phyloP scores from a whole-genome alignment of 768 basidiomycete genomes.

The Termitomyces sp. region DNA sequence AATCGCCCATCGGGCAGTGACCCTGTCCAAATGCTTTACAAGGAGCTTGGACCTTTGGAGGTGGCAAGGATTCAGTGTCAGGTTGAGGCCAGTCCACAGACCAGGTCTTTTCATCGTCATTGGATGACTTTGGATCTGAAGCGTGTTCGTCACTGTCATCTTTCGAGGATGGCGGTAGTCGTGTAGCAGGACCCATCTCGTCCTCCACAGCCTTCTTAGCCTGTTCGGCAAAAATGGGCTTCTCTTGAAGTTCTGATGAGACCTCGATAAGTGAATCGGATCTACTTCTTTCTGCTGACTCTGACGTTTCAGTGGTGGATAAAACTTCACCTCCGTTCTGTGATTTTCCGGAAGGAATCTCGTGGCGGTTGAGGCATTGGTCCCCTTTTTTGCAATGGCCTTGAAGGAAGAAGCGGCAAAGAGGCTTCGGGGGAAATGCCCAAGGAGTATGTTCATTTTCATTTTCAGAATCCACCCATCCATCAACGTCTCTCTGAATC shows the following conservation, averaged over 20 bases:
- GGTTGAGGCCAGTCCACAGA: conserved; percentile 17
- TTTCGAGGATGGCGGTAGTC: background rate
- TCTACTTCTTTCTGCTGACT: background rate
- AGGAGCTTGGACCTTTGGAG: conserved; percentile 20
- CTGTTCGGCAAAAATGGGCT: background rate
- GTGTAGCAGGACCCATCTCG: background rate
- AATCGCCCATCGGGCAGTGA: conserved; percentile 27
- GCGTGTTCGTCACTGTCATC: background rate
- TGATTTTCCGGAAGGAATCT: background rate
- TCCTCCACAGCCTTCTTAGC: background rate
- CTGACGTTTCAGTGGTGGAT: background rate
- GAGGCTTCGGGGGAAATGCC: background rate
- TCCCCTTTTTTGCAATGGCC: background rate
- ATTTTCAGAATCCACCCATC: conserved; percentile 6
- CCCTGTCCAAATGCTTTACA: conserved; percentile 36
- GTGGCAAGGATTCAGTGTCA: conserved; percentile 1
- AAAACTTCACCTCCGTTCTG: background rate
- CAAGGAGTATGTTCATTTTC: conserved; percentile 9
- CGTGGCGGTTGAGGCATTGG: background rate
- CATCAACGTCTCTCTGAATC: background rate
- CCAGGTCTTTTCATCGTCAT: conserved; percentile 19
- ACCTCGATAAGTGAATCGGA: too few species aligned
- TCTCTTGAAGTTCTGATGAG: background rate
- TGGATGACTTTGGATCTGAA: background rate
- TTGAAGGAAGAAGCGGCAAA: background rate